A percentile compares a stretch with the other conserved stretches of the same genome.
phyloP scores from a whole-genome alignment of 345 rosid genomes.

The Euphorbia lathyris region DNA sequence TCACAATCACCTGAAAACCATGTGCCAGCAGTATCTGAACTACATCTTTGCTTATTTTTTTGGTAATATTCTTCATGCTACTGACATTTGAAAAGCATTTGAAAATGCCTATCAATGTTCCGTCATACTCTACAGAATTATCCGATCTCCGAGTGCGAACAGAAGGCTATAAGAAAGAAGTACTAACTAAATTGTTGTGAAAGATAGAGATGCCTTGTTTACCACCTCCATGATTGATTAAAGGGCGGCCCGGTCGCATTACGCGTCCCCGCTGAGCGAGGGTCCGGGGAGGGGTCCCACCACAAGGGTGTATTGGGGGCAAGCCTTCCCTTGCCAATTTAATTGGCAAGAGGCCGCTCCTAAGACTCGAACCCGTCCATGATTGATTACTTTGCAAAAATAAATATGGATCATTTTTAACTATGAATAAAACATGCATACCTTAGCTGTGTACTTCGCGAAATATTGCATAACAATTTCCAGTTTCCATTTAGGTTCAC shows the following conservation, averaged over 20 bases:
- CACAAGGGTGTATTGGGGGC: too few species aligned
- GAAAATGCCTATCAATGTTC: conserved; percentile 50
- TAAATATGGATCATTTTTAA: neutral
- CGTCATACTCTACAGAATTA: conserved; percentile 31
- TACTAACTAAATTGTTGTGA: neutral
- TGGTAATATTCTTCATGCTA: conserved; percentile 43
- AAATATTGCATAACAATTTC: conserved; percentile 67
- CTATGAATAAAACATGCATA: conserved; percentile 13
- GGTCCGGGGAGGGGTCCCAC: too few species aligned
- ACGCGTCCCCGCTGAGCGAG: too few species aligned
- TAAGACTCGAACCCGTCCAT: too few species aligned
- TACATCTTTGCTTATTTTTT: conserved; percentile 47
- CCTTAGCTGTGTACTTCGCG: conserved; percentile 62
- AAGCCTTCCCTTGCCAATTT: too few species aligned
- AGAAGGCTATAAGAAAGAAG: conserved; percentile 42
- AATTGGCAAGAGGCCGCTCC: too few species aligned
- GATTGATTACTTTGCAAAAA: neutral
- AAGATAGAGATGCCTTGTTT: neutral
- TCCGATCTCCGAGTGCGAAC: conserved; percentile 66
- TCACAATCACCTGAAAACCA: conserved; percentile 59
- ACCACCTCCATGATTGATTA: neutral
- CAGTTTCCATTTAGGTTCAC: conserved; percentile 78
- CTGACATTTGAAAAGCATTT: conserved; percentile 45
- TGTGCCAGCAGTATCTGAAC: conserved; percentile 79
- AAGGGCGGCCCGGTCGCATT: too few species aligned